These are phyloP conservation scores for Pholiota adiposa DNA, from an alignment of 1,284 basidiomycete genomes.

Conservation along the genomic window DNA sequence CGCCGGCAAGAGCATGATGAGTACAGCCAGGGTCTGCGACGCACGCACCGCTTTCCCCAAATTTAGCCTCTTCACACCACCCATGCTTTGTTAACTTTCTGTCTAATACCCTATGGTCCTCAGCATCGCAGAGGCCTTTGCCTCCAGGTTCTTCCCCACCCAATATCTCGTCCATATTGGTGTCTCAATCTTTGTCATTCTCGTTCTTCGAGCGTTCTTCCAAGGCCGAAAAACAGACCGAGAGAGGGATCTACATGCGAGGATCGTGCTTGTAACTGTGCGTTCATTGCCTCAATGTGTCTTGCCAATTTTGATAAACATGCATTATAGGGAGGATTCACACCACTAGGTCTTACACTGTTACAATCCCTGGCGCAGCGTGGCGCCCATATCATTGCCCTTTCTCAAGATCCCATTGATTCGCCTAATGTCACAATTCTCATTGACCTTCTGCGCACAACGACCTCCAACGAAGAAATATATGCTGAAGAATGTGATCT, in stretches of 20 bases:
- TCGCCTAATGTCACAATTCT: conserved; percentile 59
- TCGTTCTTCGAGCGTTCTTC: conserved; percentile 57
- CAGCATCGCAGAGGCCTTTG: conserved; percentile 35
- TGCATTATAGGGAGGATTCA: conserved; percentile 65
- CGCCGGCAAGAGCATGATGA: background rate
- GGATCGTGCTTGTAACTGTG: conserved; percentile 73
- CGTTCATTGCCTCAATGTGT: background rate
- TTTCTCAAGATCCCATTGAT: conserved; percentile 62
- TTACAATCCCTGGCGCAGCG: conserved; percentile 66
- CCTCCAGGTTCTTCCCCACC: conserved; percentile 38
- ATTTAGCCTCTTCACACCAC: conserved; percentile 1
- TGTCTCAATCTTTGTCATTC: conserved; percentile 44
- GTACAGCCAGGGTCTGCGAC: background rate
- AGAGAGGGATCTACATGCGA: conserved; percentile 74
- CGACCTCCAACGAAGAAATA: conserved; percentile 73
- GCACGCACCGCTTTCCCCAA: conserved; percentile 3
- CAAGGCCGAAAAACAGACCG: conserved; percentile 71
- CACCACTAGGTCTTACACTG: conserved; percentile 69
- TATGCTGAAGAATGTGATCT: conserved; percentile 78
- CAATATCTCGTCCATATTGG: conserved; percentile 50
- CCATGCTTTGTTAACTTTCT: conserved; percentile 9
- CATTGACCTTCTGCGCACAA: conserved; percentile 63
- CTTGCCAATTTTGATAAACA: background rate
- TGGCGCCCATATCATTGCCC: conserved; percentile 76
- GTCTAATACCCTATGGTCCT: conserved; percentile 39